Base-by-base conservation (phyloP, 805 yeast genomes). In the Candida germanica region DNA sequence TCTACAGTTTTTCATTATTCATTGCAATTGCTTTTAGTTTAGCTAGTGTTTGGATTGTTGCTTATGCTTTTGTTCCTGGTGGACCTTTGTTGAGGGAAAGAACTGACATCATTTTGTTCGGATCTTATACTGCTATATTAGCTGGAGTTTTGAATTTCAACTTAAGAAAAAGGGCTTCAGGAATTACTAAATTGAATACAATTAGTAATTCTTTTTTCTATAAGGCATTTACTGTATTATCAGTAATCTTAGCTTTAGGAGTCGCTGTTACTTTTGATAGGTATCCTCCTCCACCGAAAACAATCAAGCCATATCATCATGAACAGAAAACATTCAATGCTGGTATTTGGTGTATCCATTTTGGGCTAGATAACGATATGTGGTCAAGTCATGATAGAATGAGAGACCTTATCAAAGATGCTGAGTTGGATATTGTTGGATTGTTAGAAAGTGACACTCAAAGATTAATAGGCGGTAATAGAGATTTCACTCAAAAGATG, bases 321-420 rank as follows among this genome's bases (percentile, higher is more conserved):
- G 71, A 71, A n/a, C 72, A 86, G 2, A 75, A 80, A 47, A 58
- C 86, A 4, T 75, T 93, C 50, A 88, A 96, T 1, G 89, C 97
- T 2, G 98, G 98, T 57, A 89, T 93, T 43, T 93, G 98, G 98
- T 91, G 98, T 15, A 82, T 93, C 46, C 98, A 93, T 64, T 93
- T 93, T 56, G 98, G 97, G 16, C 72, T 93, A 33, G 98, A 93
- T 58, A 93, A 93, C 59, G 96, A 88, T 56, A 83, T 93, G 93
- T 93, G 98, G 98, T 91, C 95, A 0, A 78, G 88, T 46, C 97
- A 93, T 61, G 80, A 77, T 28, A 76, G 97, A 47, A 91, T 93
- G 96, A 69, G 82, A 40, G 82, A 83, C 46, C 73, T 91, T 33
- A 78, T 93, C 41, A 69, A 65, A 41, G 98, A 91, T 49, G 80